phyloP scores from a whole-genome alignment of 169 alveolate genomes.

The Plasmodium coatneyi region DNA sequence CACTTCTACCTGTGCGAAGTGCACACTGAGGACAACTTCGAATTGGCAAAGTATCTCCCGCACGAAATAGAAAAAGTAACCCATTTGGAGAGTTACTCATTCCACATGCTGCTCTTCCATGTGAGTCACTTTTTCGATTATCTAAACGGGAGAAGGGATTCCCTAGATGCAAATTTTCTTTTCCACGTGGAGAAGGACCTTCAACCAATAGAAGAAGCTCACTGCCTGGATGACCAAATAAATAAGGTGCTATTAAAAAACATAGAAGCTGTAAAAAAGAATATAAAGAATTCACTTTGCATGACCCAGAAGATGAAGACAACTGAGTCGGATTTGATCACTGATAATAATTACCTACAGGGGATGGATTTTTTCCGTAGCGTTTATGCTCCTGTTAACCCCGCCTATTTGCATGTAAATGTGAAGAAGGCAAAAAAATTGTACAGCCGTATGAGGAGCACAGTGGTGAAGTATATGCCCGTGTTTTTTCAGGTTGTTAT shows the following conservation, averaged over 20 bases:
- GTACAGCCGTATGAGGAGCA: conserved; percentile 27
- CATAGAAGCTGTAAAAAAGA: conserved; percentile 16
- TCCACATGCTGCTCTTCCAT: conserved; percentile 21
- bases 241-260: conserved; percentile 1
- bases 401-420: conserved; percentile 19
- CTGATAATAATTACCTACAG: conserved; percentile 38
- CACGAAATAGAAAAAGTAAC: conserved; percentile 18
- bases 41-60: conserved; percentile 23
- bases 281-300: neutral
- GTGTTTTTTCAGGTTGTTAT: neutral
- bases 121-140: conserved; percentile 1
- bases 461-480: conserved; percentile 11
- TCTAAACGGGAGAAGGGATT: neutral
- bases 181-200: conserved; percentile 25
- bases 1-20: conserved; percentile 51
- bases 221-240: neutral
- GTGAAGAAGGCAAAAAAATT: conserved; percentile 50
- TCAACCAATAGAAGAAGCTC: neutral
- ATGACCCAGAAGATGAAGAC: neutral
- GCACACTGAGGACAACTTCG: conserved; percentile 11
- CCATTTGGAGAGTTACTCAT: neutral
- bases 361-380: neutral
- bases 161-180: conserved; percentile 39
- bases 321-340: neutral
- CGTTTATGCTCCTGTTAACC: neutral